Percentiles rank a stretch among this genome's conserved stretches.
These are phyloP conservation scores for Cytospora mali DNA, from an alignment of 2,329 filamentous ascomycete genomes.

Conservation along the genomic window DNA sequence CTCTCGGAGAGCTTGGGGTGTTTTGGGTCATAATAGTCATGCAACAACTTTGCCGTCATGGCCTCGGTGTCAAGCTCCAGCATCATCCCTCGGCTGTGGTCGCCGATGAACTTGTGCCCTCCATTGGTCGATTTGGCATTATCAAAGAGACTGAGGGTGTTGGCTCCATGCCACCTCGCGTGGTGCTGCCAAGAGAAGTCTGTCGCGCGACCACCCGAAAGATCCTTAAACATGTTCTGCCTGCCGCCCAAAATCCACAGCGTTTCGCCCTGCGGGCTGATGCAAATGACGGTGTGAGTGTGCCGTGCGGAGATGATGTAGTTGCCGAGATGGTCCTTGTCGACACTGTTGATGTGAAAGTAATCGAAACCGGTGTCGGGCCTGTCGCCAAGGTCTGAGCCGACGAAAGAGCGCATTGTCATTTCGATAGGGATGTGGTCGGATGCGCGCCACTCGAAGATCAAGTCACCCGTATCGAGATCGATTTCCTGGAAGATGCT, in stretches of 20 bases:
- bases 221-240: conserved; percentile 40
- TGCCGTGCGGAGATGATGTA: conserved; percentile 43
- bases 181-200: conserved; percentile 46
- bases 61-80: conserved; percentile 35
- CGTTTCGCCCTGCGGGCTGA: conserved; percentile 36
- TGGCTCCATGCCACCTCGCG: conserved; percentile 37
- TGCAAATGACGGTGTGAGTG: conserved; percentile 36
- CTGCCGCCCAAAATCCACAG: conserved; percentile 43
- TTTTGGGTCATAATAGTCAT: conserved; percentile 37
- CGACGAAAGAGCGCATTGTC: conserved; percentile 35
- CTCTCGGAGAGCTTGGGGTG: conserved; percentile 21
- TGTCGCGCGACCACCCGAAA: conserved; percentile 39
- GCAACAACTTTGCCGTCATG: conserved; percentile 37
- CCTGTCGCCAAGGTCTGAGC: conserved; percentile 35
- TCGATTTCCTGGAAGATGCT: conserved; percentile 46
- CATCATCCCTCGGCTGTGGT: conserved; percentile 38
- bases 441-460: conserved; percentile 43
- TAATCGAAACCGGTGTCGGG: conserved; percentile 40
- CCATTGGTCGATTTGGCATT: conserved; percentile 41
- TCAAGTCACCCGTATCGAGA: conserved; percentile 39
- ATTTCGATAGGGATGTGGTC: conserved; percentile 37
- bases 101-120: conserved; percentile 31
- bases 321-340: conserved; percentile 39
- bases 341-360: conserved; percentile 43
- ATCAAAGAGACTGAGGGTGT: conserved; percentile 43